Percentiles rank a stretch among this genome's conserved stretches.
These are phyloP conservation scores for Hanseniaspora thailandica DNA, from an alignment of 805 yeast genomes.

Conservation along the genomic window DNA sequence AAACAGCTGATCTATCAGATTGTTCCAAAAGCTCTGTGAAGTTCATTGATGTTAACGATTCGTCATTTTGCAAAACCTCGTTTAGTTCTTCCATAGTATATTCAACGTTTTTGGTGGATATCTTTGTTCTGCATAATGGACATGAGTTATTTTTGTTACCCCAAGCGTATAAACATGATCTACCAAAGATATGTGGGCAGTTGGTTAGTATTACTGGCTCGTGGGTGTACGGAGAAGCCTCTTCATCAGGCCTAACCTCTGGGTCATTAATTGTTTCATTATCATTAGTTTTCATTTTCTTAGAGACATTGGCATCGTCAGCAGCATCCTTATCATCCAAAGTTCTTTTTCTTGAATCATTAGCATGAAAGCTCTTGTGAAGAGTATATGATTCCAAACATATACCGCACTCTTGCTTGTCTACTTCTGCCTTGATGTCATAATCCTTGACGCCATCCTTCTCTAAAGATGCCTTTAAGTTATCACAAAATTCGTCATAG, in stretches of 20 bases:
- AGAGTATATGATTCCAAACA: constrained; percentile 5
- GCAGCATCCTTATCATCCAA: background rate
- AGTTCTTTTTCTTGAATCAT: background rate
- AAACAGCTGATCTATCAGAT: background rate
- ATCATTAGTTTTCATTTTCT: constrained; percentile 1
- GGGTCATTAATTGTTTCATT: background rate
- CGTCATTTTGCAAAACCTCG: constrained; percentile 18
- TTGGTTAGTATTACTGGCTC: constrained; percentile 56
- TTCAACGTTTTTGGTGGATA: constrained; percentile 24
- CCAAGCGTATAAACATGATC: constrained; percentile 79
- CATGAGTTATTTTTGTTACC: constrained; percentile 60
- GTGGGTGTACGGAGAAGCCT: constrained; percentile 36
- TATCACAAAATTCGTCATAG: background rate
- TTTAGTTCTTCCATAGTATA: constrained; percentile 22
- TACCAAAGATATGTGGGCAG: constrained; percentile 80
- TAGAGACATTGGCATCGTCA: background rate
- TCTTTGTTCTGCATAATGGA: constrained; percentile 67
- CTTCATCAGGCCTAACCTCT: constrained; percentile 2
- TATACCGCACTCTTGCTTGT: constrained; percentile 11
- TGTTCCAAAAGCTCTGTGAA: constrained; percentile 21
- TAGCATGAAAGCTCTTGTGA: background rate
- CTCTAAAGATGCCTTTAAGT: background rate
- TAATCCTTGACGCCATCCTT: background rate
- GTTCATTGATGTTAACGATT: constrained; percentile 16
- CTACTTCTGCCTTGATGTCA: background rate